phyloP scores from a whole-genome alignment of 2,329 filamentous ascomycete genomes.

The Beauveria rudraprayagi region DNA sequence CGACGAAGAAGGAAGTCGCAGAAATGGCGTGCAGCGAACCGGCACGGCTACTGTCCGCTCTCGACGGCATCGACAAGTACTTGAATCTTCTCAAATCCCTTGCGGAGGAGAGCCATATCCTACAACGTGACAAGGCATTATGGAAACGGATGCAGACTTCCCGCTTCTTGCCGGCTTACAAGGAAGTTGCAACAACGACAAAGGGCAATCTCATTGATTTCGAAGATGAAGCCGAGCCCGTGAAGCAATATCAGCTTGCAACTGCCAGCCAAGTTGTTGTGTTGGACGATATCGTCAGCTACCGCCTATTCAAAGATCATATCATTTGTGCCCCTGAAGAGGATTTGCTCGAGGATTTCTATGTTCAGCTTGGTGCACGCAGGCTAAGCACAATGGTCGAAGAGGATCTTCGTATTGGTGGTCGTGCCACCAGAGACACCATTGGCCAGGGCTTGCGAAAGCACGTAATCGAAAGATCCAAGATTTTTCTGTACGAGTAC shows the following conservation, averaged over 20 bases:
- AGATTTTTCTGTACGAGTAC: slow-evolving; percentile 79
- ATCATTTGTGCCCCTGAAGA: slow-evolving; percentile 86
- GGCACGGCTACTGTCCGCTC: slow-evolving; percentile 66
- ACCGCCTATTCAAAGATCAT: slow-evolving; percentile 76
- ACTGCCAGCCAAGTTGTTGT: slow-evolving; percentile 66
- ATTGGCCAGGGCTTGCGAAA: slow-evolving; percentile 64
- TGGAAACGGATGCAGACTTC: slow-evolving; percentile 68
- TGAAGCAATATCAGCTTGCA: slow-evolving; percentile 73
- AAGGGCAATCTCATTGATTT: slow-evolving; percentile 42
- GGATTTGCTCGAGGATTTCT: slow-evolving; percentile 77
- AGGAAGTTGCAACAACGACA: slow-evolving; percentile 49
- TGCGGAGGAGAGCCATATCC: slow-evolving; percentile 58
- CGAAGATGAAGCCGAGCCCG: slow-evolving; percentile 54
- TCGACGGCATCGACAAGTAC: slow-evolving; percentile 81
- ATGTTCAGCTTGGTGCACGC: slow-evolving; percentile 69
- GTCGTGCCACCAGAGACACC: slow-evolving; percentile 56
- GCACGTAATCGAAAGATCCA: slow-evolving; percentile 77
- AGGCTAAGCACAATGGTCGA: slow-evolving; percentile 70
- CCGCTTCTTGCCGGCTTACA: slow-evolving; percentile 75
- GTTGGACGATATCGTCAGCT: slow-evolving; percentile 82
- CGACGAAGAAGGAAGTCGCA: slow-evolving; percentile 78
- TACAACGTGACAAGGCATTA: slow-evolving; percentile 73
- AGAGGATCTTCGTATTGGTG: slow-evolving; percentile 67
- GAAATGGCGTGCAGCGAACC: slow-evolving; percentile 77
- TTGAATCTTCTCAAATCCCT: slow-evolving; percentile 72